These are phyloP conservation scores for Delphinella strobiligena DNA, from an alignment of 2,329 filamentous ascomycete genomes.

Conservation along the genomic window DNA sequence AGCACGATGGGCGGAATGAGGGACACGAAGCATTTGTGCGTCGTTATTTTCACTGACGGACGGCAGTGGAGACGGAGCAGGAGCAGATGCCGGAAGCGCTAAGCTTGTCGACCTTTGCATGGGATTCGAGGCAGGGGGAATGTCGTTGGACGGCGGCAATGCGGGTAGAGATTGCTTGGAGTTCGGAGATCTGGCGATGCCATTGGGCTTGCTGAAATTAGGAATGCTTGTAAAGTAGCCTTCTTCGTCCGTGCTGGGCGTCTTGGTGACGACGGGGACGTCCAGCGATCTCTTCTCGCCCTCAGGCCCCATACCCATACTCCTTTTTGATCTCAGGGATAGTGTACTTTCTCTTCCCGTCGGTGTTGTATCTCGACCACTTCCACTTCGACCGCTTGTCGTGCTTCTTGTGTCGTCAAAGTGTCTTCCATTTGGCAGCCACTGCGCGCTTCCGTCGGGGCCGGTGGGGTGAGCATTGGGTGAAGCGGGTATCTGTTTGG, in stretches of 20 bases:
- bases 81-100: neutral
- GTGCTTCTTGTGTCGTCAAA: slow-evolving; percentile 13
- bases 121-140: neutral
- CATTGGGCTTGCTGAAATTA: slow-evolving; percentile 14
- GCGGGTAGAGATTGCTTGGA: neutral
- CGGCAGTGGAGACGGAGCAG: slow-evolving; percentile 13
- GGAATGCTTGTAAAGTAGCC: slow-evolving; percentile 28
- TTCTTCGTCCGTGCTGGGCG: slow-evolving; percentile 22
- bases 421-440: slow-evolving; percentile 45
- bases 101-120: slow-evolving; percentile 3
- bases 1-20: slow-evolving; percentile 16
- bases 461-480: slow-evolving; percentile 20
- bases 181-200: slow-evolving; percentile 20
- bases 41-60: slow-evolving; percentile 16
- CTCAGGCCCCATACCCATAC: slow-evolving; percentile 14
- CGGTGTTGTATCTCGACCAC: slow-evolving; percentile 17
- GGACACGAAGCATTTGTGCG: slow-evolving; percentile 15
- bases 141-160: neutral
- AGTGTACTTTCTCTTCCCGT: slow-evolving; percentile 18
- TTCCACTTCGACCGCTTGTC: slow-evolving; percentile 6
- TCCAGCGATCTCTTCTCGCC: slow-evolving; percentile 18
- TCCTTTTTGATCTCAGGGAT: slow-evolving; percentile 16
- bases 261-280: neutral
- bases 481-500: slow-evolving; percentile 10
- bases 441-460: slow-evolving; percentile 35